Conservation (phyloP, 768 basidiomycete genomes). For the Lanmaoa pseudosensibilis region DNA sequence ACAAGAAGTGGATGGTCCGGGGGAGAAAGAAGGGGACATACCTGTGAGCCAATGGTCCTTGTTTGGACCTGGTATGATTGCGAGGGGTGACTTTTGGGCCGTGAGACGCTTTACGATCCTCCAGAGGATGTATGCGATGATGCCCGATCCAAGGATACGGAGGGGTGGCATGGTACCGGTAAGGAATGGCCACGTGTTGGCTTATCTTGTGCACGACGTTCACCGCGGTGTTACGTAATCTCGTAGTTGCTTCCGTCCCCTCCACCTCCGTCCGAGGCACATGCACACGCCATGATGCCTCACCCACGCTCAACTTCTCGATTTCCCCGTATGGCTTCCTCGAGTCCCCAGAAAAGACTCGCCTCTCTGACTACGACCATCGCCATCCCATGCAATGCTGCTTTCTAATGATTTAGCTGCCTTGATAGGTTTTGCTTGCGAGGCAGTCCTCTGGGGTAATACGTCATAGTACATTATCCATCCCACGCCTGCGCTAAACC, state of each 20-base stretch:
- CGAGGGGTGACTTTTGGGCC: constrained; percentile 16
- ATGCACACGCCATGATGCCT: too few species aligned
- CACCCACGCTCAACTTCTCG: too few species aligned
- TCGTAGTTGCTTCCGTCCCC: too few species aligned
- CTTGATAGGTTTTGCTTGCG: constrained; percentile 39
- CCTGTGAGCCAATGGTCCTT: constrained; percentile 40
- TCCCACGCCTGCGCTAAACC: background rate
- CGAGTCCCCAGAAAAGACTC: background rate
- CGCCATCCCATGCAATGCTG: constrained; percentile 15
- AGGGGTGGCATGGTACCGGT: constrained; percentile 5
- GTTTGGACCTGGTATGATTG: constrained; percentile 29
- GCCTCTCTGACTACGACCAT: background rate
- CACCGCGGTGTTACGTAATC: too few species aligned
- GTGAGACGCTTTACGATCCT: constrained; percentile 14
- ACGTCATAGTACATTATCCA: constrained; percentile 13
- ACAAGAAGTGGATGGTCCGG: background rate
- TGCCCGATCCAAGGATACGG: background rate
- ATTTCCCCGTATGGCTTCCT: too few species aligned
- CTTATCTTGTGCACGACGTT: too few species aligned
- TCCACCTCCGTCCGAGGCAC: too few species aligned
- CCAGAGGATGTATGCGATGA: constrained; percentile 19
- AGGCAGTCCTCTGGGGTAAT: constrained; percentile 40
- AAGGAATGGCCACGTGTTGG: too few species aligned
- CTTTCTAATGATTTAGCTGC: constrained; percentile 34
- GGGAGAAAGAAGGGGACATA: background rate